Evolutionary conservation across 305 asterid genomes (phyloP).

Genomic region (Petunia hybrid): DNA sequence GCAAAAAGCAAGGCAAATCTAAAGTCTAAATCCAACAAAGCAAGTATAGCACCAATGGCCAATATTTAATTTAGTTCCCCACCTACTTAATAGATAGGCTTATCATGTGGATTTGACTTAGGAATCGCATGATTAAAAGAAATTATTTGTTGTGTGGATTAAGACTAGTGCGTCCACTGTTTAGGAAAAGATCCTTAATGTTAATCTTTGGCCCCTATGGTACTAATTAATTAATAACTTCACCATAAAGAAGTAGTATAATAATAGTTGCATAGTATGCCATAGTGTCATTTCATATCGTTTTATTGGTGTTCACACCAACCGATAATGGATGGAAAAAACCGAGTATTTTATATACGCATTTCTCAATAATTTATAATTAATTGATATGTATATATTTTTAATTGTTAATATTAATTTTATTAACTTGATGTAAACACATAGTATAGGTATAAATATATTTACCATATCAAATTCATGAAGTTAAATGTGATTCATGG

Average conservation of each 20-base stretch:
- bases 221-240: neutral
- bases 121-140: neutral
- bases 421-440: too few relatives aligned
- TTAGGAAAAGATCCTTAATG: neutral
- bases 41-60: neutral
- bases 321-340: too few relatives aligned
- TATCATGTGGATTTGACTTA: neutral
- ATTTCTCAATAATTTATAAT: too few relatives aligned
- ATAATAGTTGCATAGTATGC: too few relatives aligned
- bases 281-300: too few relatives aligned
- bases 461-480: too few relatives aligned
- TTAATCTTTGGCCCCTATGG: neutral
- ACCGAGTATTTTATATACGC: too few relatives aligned
- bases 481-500: too few relatives aligned
- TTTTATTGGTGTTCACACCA: too few relatives aligned
- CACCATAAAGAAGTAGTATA: neutral
- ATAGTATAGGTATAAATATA: too few relatives aligned
- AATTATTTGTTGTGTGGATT: neutral
- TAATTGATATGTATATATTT: too few relatives aligned
- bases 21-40: slow-evolving; percentile 15
- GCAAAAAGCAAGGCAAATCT: slow-evolving; percentile 37
- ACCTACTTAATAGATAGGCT: slow-evolving; percentile 22
- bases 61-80: neutral
- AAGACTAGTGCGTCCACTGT: slow-evolving; percentile 21
- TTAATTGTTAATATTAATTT: too few relatives aligned